phyloP scores from a whole-genome alignment of 1,284 basidiomycete genomes.

The Moniliophthora roreri region DNA sequence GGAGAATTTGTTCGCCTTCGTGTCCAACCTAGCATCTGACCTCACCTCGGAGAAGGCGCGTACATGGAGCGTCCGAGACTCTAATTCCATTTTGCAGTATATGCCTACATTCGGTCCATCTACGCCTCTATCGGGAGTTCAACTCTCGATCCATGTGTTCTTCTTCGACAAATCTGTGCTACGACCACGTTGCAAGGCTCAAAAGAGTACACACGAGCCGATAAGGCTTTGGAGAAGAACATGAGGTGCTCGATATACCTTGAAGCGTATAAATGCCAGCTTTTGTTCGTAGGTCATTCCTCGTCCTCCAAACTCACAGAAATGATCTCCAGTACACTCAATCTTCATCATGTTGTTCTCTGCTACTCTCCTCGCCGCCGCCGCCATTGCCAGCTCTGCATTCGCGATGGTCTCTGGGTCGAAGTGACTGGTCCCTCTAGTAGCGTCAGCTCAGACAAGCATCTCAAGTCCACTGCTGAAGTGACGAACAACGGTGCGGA shows the following conservation, averaged over 20 bases:
- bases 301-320: background rate
- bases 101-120: too few relatives aligned
- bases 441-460: constrained; percentile 34
- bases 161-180: too few relatives aligned
- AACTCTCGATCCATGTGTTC: too few relatives aligned
- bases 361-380: constrained; percentile 24
- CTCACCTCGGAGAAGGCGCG: too few relatives aligned
- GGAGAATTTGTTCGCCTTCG: too few relatives aligned
- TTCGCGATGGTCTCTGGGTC: constrained; percentile 31
- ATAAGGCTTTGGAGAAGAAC: too few relatives aligned
- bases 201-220: too few relatives aligned
- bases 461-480: constrained; percentile 37
- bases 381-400: constrained; percentile 25
- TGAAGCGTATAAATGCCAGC: background rate
- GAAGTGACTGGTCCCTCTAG: constrained; percentile 28
- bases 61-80: too few relatives aligned
- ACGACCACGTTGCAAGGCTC: too few relatives aligned
- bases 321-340: background rate
- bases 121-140: too few relatives aligned
- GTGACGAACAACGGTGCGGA: constrained; percentile 39
- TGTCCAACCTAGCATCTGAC: too few relatives aligned
- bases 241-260: background rate
- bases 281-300: background rate
- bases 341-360: constrained; percentile 4
- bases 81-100: too few relatives aligned